Conservation (phyloP, 148 eudicot genomes). For the Chenopodium album region DNA sequence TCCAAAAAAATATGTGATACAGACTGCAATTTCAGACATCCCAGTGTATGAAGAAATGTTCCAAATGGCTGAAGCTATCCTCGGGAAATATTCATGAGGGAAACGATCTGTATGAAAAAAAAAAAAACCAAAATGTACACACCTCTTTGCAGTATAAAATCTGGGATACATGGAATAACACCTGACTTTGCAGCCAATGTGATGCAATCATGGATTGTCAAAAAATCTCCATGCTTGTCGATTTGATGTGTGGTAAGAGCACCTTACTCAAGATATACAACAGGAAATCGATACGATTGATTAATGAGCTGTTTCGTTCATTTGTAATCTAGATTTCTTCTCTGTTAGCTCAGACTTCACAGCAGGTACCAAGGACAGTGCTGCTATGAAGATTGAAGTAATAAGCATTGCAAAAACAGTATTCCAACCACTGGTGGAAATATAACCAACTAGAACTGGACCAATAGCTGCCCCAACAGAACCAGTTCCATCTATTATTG, state of each 20-base stretch:
- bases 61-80: background rate
- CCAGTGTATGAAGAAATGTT: background rate
- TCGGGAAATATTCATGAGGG: background rate
- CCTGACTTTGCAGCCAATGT: background rate
- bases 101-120: background rate
- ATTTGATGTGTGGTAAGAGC: background rate
- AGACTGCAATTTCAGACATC: background rate
- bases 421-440: slow-evolving; percentile 89
- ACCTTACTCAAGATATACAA: slow-evolving; percentile 14
- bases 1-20: slow-evolving; percentile 8
- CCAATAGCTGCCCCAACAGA: slow-evolving; percentile 97
- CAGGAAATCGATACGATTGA: slow-evolving; percentile 12
- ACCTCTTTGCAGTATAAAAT: slow-evolving; percentile 13
- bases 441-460: slow-evolving; percentile 90
- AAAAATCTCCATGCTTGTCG: slow-evolving; percentile 6
- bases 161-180: background rate
- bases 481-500: slow-evolving; percentile 93
- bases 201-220: background rate
- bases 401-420: slow-evolving; percentile 82
- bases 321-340: slow-evolving; percentile 49
- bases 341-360: slow-evolving; percentile 59
- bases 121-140: slow-evolving; percentile 12
- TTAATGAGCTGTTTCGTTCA: slow-evolving; percentile 18
- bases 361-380: slow-evolving; percentile 59
- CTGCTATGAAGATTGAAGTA: slow-evolving; percentile 56